Evolutionary conservation across 2,329 filamentous ascomycete species (phyloP), one percentile per base, ranked within the genome.

Genomic region (Microsporum ferrugineum): DNA sequence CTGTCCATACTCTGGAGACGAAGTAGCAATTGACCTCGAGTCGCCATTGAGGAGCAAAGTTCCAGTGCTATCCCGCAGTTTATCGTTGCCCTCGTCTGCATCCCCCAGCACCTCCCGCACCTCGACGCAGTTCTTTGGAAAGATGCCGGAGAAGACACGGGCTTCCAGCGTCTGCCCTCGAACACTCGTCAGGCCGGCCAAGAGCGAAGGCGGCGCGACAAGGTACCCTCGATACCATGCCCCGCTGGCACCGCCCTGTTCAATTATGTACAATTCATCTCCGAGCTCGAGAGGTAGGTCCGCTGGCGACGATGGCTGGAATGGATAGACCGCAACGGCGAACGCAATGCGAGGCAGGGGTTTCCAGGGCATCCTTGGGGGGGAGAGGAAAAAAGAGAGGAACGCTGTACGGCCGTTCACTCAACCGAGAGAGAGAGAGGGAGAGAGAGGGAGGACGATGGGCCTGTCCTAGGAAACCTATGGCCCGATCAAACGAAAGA

Each of bases 231-330:
- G 87, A 75, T 92, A 88, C 95, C 94, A 99, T 72, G 89, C 84
- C 69, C 88, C 89, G 76, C 95, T 85, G 41, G 72, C 76, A 27
- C 90, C 88, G 43, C 92, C 95, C 76, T 97, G 90, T 76, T 97
- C 92, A 71, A 99, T 96, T 67, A 99, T 95, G 77, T 99, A 99
- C 66, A 99, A 81, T 77, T 99, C 94, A 82, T 99, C 94, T 73
- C 94, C 94, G 65, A 99, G 89, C 76, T 99, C 91, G 72, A 99
- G 87, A 7, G 95, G 94, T 23, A 99, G 85, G 76, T 99, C 94
- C 73, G 91, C 89, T 60, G 91, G 85, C 66, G 87, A 87, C 63
- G 88, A 87, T 63, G 94, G 89, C 68, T 88, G 82, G 77, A 99
- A 99, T 41, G 94, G 94, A 74, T 91, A 95, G 67, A 87, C 91